A percentile compares a stretch with the other conserved stretches of the same genome.
These are phyloP conservation scores for Combretum micranthum DNA, from an alignment of 345 rosid species.

Conservation along the genomic window DNA sequence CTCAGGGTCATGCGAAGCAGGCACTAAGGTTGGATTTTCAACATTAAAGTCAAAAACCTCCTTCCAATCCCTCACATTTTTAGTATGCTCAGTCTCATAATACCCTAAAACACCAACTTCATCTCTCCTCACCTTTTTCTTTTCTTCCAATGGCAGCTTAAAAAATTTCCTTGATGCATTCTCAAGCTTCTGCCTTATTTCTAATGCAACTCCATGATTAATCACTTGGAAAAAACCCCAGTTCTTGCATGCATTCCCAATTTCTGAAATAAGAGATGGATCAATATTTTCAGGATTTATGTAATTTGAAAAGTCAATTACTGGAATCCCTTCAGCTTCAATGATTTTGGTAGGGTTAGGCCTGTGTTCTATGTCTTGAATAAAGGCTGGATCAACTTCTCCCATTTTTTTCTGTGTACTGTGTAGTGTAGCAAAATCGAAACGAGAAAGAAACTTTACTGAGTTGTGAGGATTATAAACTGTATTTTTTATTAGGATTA, in stretches of 20 bases:
- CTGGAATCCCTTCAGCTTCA: constrained; percentile 20
- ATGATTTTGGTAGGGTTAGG: constrained; percentile 11
- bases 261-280: constrained; percentile 13
- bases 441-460: background rate
- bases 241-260: constrained; percentile 29
- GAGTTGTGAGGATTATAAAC: too few species aligned
- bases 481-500: too few species aligned
- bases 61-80: constrained; percentile 53
- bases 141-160: constrained; percentile 39
- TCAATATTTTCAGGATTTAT: constrained; percentile 1
- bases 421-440: background rate
- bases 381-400: constrained; percentile 17
- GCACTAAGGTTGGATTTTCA: constrained; percentile 11
- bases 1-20: constrained; percentile 16
- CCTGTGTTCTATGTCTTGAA: constrained; percentile 28
- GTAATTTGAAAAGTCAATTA: constrained; percentile 22
- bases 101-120: constrained; percentile 44
- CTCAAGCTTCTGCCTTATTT: constrained; percentile 18
- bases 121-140: constrained; percentile 45
- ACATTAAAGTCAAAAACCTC: constrained; percentile 34
- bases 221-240: constrained; percentile 40
- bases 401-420: constrained; percentile 2
- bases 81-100: constrained; percentile 36
- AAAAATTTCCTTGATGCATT: constrained; percentile 33
- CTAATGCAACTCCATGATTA: constrained; percentile 42